Conservation (phyloP, 139 green algal genomes). For the Chlamydomonas incerta region DNA sequence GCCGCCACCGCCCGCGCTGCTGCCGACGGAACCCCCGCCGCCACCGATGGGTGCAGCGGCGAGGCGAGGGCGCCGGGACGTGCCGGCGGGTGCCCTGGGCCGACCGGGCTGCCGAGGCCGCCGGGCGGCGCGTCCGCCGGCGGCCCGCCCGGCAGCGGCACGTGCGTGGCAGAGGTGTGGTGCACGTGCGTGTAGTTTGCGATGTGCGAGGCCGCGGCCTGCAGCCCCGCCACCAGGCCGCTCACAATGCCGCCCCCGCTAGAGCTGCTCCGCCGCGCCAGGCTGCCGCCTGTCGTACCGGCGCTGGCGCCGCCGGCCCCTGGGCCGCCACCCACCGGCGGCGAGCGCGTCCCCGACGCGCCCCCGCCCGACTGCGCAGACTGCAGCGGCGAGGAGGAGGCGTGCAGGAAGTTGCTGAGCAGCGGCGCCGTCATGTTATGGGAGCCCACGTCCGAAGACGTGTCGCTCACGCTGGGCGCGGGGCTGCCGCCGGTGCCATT, state of each 20-base stretch:
- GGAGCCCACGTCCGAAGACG: not conserved
- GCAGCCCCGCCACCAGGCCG: not conserved
- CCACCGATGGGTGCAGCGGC: no score
- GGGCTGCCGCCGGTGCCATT: not conserved
- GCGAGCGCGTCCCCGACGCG: no score
- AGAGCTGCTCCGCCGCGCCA: not conserved
- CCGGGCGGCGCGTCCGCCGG: no score
- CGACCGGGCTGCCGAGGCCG: no score
- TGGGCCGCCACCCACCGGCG: no score
- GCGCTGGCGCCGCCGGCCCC: no score
- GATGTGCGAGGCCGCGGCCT: not conserved
- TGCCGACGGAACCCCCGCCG: no score
- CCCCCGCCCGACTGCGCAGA: not conserved
- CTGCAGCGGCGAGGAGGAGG: not conserved
- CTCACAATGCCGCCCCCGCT: not conserved
- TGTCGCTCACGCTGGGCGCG: slow-evolving; percentile 3
- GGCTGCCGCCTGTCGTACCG: not conserved
- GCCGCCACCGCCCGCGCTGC: no score
- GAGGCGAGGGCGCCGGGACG: no score
- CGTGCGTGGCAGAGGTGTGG: no score
- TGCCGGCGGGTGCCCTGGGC: no score
- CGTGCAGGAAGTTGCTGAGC: slow-evolving; percentile 31
- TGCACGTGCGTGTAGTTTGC: not conserved
- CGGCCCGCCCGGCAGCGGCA: no score
- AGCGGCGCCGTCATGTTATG: slow-evolving; percentile 25